Percentiles rank a stretch among this genome's conserved stretches.
phyloP scores from a whole-genome alignment of 208 protist genomes.

The Wallacemonas rigidus region DNA sequence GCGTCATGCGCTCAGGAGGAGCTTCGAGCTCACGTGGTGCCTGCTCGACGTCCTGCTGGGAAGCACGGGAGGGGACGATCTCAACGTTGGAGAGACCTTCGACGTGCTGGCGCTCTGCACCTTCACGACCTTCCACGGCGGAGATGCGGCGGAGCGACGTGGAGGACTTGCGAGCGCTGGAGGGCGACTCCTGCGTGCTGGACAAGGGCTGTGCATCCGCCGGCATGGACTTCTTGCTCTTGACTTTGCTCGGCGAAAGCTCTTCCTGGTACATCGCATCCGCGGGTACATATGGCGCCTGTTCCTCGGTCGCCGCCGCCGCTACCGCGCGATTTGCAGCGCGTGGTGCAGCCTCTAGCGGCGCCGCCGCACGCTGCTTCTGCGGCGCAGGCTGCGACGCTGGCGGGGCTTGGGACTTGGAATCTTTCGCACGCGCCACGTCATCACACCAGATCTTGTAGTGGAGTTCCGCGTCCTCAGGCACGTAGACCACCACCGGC shows the following conservation, averaged over 20 bases:
- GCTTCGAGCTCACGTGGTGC: neutral
- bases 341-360: neutral
- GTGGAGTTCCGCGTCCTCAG: conserved; percentile 45
- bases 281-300: neutral
- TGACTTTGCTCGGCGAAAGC: conserved; percentile 19
- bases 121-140: neutral
- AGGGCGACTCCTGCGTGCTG: conserved; percentile 19
- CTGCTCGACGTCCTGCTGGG: conserved; percentile 9
- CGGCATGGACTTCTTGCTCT: conserved; percentile 22
- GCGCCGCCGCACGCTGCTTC: conserved; percentile 2
- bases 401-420: neutral
- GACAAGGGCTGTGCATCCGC: conserved; percentile 19
- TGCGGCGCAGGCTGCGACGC: neutral
- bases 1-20: conserved; percentile 6
- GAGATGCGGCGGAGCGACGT: conserved; percentile 5
- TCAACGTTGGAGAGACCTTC: conserved; percentile 3
- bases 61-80: conserved; percentile 10
- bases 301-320: neutral
- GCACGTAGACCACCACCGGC: conserved; percentile 60
- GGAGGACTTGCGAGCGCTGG: conserved; percentile 8
- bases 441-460: conserved; percentile 54
- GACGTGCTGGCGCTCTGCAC: too few species aligned
- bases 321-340: neutral
- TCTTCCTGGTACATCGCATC: conserved; percentile 21
- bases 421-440: conserved; percentile 1